Evolutionary conservation across 305 asterid genomes (phyloP), one percentile per base, ranked within the genome.

Genomic region (Ruellia speciosa): DNA sequence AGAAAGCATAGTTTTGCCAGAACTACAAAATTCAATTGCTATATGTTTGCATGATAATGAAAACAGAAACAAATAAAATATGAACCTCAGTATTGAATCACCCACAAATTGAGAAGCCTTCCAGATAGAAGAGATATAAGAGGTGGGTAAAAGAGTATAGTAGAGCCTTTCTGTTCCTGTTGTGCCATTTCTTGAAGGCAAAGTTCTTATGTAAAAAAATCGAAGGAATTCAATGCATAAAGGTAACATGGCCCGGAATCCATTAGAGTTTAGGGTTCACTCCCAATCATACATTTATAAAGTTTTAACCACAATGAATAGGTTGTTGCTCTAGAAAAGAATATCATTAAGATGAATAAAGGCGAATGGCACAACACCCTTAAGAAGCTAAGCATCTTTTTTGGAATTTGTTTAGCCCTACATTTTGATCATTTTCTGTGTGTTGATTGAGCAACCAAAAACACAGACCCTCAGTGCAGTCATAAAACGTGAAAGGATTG

Each of bases 171-270:
- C 31, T 24, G 3, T 24, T 24, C 31, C 31, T 24, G 4, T 24
- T 24, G 31, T 24, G 31, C 31, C 31, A 24, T 24, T 24, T 24
- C 31, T 4, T 24, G 31, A 1, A 24, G 31, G 3, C 31, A 24
- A 1, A 24, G 31, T 77, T 81, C 20, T 15, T 15, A 51, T 2
- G 24, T 11, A 51, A 18, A 14, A 49, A 14, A 14, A 51, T 15
- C 3, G 24, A 51, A 51, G 4, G 28, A 15, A 51, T 37, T 7
- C 11, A 37, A 37, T 37, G 41, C 6, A 37, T 37, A 37, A 37
- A 37, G 41, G 0, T 2, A 6, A 37, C 9, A 37, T 7, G 41
- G 41, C 41, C 41, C 41, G 6, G 41, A 37, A 37, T 37, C 41
- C 41, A 37, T 37, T 37, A 37, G 41, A 37, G 41, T 37, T 37